A percentile compares a stretch with the other conserved stretches of the same genome.
phyloP scores from a whole-genome alignment of 2,329 filamentous ascomycete genomes.

The Fusarium foetens region DNA sequence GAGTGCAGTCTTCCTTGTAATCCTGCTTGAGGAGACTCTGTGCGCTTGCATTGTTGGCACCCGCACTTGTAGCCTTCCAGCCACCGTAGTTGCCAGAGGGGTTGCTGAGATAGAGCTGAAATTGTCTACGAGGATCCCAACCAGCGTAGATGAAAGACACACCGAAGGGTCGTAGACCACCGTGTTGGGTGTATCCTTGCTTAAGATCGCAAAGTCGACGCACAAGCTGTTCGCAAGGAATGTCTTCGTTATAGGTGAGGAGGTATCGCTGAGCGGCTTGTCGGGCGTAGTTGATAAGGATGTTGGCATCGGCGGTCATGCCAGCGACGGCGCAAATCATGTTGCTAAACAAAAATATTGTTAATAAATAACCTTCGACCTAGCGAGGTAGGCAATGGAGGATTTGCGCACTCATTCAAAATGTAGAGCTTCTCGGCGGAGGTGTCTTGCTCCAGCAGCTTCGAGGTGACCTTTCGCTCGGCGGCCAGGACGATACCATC shows the following conservation, averaged over 20 bases:
- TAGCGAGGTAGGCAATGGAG: neutral
- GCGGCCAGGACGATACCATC: slow-evolving; percentile 98
- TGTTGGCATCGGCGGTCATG: slow-evolving; percentile 99
- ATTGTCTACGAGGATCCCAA: slow-evolving; percentile 94
- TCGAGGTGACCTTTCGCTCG: slow-evolving; percentile 98
- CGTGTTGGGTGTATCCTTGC: slow-evolving; percentile 99
- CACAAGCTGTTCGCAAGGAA: slow-evolving; percentile 98
- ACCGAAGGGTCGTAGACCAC: slow-evolving; percentile 96
- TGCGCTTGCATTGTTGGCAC: slow-evolving; percentile 97
- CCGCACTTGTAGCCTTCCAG: slow-evolving; percentile 98
- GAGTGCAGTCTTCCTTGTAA: slow-evolving; percentile 97
- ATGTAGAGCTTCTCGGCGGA: slow-evolving; percentile 99
- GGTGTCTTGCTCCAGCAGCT: slow-evolving; percentile 98
- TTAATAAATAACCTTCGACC: slow-evolving; percentile 5
- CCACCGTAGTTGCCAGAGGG: slow-evolving; percentile 98
- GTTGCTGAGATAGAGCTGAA: slow-evolving; percentile 99
- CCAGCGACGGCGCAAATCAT: slow-evolving; percentile 99
- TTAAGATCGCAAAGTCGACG: slow-evolving; percentile 96
- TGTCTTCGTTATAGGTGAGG: slow-evolving; percentile 99
- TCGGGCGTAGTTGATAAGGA: slow-evolving; percentile 99
- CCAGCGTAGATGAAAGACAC: slow-evolving; percentile 99
- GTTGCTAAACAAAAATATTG: slow-evolving; percentile 70
- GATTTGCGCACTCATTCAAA: slow-evolving; percentile 83
- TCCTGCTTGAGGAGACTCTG: slow-evolving; percentile 98
- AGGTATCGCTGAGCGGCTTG: slow-evolving; percentile 97